These are phyloP conservation scores for Globisporangium spinosum DNA, from an alignment of 352 stramenopile species.

Conservation along the genomic window DNA sequence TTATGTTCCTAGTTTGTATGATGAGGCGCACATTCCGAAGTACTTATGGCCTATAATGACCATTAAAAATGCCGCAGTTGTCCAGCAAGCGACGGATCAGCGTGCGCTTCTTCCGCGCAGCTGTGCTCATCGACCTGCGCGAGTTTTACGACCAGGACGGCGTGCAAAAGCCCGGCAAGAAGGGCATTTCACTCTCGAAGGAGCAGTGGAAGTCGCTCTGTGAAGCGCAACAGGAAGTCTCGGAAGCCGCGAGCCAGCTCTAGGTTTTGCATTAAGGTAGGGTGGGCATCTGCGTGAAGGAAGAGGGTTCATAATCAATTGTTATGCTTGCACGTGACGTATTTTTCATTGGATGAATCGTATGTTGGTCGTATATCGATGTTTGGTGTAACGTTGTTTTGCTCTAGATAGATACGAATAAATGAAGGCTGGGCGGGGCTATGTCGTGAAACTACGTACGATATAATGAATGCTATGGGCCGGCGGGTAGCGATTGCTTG, in stretches of 20 bases:
- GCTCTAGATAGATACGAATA: background rate
- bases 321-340: background rate
- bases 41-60: too few relatives aligned
- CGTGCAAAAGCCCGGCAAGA: slow-evolving; percentile 61
- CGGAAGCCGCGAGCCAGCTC: slow-evolving; percentile 25
- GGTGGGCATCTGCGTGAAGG: too few relatives aligned
- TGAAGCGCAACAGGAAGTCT: slow-evolving; percentile 29
- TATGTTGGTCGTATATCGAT: too few relatives aligned
- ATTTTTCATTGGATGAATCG: too few relatives aligned
- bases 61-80: slow-evolving; percentile 25
- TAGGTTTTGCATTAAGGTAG: slow-evolving; percentile 7
- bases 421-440: background rate
- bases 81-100: slow-evolving; percentile 52
- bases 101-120: slow-evolving; percentile 43
- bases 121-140: slow-evolving; percentile 60
- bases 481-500: too few relatives aligned
- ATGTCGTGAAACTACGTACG: too few relatives aligned
- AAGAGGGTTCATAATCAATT: too few relatives aligned
- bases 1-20: too few relatives aligned
- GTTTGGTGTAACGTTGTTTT: background rate
- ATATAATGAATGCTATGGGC: too few relatives aligned
- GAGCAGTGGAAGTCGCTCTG: slow-evolving; percentile 57
- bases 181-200: slow-evolving; percentile 71
- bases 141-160: slow-evolving; percentile 69
- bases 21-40: too few relatives aligned